Base-by-base conservation (phyloP, 2,329 filamentous ascomycete species). In the Xylariaceae sp. region DNA sequence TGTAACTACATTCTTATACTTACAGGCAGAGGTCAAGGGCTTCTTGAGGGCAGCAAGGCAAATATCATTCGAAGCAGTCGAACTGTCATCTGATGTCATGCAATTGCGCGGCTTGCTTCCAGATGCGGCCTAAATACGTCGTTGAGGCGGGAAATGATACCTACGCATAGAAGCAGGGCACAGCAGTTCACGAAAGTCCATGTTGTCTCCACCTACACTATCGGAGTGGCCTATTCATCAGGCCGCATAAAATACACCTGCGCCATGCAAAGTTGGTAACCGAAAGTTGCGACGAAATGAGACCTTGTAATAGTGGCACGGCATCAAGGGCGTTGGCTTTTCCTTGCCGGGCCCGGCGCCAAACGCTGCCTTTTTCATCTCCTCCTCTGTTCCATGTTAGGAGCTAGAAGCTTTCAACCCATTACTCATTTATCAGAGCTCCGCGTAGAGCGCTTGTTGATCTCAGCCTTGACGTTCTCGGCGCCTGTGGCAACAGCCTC, bases 381-480 rank as follows among this genome's bases (percentile, higher is more conserved):
- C 38, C 36, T 17, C 33, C 33, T 14, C 14, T 25, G 23, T 31
- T 27, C 19, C 22, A 24, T 26, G 35, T 15, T 13, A 30, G 19
- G 21, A 25, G 18, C 16, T 32, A 30, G 5, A 12, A 23, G 8
- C 12, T 23, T 23, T 12, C 16, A 17, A 17, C 27, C 15, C 7
- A 5, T 6, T 17, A n/a, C 15, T 15, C 15, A 17, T 18, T 29
- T 18, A 5, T 18, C 27, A n/a, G 71, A 65, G 64, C 65, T 77
- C 53, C 71, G 70, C 38, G 70, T 73, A 39, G 63, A 60, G 45
- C 75, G 73, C 70, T 77, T 79, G 54, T 60, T 75, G 19, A 63
- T 69, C 71, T 89, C 83, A 34, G 72, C 77, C 70, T 92, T 90
- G 47, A 80, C 78, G 37, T 84, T 77, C 41, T 87, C 84, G 35